Evolutionary conservation across 345 rosid species (phyloP).

Genomic region (Jatropha curcas): DNA sequence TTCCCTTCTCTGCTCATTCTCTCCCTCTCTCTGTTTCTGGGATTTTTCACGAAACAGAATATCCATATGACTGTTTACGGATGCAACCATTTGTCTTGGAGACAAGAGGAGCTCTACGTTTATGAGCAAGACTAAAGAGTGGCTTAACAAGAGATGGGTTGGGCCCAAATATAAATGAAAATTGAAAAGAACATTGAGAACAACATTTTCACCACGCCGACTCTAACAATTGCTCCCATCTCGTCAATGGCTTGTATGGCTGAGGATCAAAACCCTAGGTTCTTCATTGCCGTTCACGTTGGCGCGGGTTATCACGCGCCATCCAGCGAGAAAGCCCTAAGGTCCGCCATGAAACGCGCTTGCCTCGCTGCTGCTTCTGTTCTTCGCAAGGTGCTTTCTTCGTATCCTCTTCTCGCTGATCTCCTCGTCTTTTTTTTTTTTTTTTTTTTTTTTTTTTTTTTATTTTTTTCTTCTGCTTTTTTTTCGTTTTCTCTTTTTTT

Average conservation of each 20-base stretch:
- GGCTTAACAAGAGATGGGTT: no score
- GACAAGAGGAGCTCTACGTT: no score
- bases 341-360: conserved; percentile 90
- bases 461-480: neutral
- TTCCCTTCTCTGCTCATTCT: conserved; percentile 21
- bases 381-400: conserved; percentile 63
- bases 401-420: neutral
- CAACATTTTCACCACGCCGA: no score
- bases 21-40: neutral
- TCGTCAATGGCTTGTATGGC: conserved; percentile 41
- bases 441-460: neutral
- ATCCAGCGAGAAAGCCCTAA: conserved; percentile 69
- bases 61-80: no score
- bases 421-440: no score
- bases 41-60: no score
- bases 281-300: conserved; percentile 92
- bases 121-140: no score
- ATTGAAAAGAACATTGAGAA: no score
- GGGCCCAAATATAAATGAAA: no score
- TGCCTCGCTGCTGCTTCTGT: conserved; percentile 77
- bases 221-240: no score
- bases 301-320: conserved; percentile 89
- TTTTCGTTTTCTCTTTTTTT: neutral
- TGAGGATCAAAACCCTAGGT: conserved; percentile 50
- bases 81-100: no score